Evolutionary conservation across 805 yeast genomes (phyloP).

Genomic region (Ascoidea asiatica): DNA sequence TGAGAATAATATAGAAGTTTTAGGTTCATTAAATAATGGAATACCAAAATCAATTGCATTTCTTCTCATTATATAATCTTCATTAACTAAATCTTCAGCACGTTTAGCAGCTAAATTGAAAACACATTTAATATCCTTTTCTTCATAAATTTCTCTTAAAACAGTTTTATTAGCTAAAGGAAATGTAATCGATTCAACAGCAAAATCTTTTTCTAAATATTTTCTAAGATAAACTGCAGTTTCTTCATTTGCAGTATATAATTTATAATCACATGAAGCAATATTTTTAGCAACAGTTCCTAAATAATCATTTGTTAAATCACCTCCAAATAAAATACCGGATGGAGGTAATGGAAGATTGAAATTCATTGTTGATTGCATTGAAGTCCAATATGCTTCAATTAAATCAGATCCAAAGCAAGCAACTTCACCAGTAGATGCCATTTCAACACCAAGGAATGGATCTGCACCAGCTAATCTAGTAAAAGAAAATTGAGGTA

Average conservation of each 20-base stretch:
- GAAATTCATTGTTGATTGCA: constrained; percentile 96
- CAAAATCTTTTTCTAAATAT: constrained; percentile 23
- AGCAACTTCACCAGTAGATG: constrained; percentile 98
- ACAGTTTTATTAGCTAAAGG: constrained; percentile 90
- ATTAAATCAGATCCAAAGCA: constrained; percentile 76
- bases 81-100: constrained; percentile 74
- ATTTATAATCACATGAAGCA: constrained; percentile 66
- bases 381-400: constrained; percentile 97
- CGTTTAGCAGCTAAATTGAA: constrained; percentile 85
- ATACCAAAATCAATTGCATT: constrained; percentile 97
- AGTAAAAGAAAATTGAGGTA: constrained; percentile 97
- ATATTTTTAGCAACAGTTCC: constrained; percentile 62
- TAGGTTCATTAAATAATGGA: constrained; percentile 94
- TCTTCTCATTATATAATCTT: constrained; percentile 96
- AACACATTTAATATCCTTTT: constrained; percentile 73
- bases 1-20: constrained; percentile 81
- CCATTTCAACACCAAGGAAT: constrained; percentile 97
- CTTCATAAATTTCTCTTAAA: constrained; percentile 85
- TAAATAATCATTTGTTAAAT: constrained; percentile 54
- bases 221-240: constrained; percentile 58
- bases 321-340: constrained; percentile 93
- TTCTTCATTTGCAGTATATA: constrained; percentile 60
- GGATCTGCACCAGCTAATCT: constrained; percentile 99
- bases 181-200: constrained; percentile 64
- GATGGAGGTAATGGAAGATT: constrained; percentile 82